Percentiles rank a stretch among this genome's conserved stretches.
Conservation (phyloP, 306 rosid species). For the Adenanthera pavonina region DNA sequence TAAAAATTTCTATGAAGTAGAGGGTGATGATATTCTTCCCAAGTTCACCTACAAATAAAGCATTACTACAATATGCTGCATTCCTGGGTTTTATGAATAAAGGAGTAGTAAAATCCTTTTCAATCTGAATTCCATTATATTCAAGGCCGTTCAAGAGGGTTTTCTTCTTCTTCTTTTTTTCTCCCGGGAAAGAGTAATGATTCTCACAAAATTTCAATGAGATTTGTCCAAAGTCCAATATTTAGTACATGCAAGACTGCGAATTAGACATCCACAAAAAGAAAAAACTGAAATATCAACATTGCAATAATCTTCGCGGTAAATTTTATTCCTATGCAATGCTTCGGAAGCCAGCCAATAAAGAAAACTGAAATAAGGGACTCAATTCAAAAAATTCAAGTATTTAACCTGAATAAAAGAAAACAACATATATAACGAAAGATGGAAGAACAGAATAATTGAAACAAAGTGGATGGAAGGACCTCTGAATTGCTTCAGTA, state of each 20-base stretch:
- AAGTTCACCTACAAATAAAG: not conserved
- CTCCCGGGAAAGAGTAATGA: not conserved
- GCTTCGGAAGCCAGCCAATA: constrained; percentile 11
- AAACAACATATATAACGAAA: constrained; percentile 12
- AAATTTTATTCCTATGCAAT: not conserved
- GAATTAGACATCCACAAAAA: not conserved
- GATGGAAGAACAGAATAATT: not conserved
- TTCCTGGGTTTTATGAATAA: not conserved
- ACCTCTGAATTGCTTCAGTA: constrained; percentile 52
- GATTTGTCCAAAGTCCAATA: not conserved
- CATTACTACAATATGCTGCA: not conserved
- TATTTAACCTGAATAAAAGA: not conserved
- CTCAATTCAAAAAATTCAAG: not conserved
- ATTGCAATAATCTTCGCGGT: not conserved
- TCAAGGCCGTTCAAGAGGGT: constrained; percentile 12
- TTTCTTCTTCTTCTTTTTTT: not conserved
- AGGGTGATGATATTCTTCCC: not conserved
- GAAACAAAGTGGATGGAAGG: constrained; percentile 13
- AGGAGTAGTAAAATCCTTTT: not conserved
- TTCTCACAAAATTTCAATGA: not conserved
- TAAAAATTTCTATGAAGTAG: not conserved
- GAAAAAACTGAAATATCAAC: not conserved
- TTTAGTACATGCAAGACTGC: not conserved
- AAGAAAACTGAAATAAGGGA: constrained; percentile 3
- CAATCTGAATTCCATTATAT: constrained; percentile 22